These are phyloP conservation scores for Fusarium azukiicola DNA, from an alignment of 2,329 filamentous ascomycete genomes.

Conservation along the genomic window DNA sequence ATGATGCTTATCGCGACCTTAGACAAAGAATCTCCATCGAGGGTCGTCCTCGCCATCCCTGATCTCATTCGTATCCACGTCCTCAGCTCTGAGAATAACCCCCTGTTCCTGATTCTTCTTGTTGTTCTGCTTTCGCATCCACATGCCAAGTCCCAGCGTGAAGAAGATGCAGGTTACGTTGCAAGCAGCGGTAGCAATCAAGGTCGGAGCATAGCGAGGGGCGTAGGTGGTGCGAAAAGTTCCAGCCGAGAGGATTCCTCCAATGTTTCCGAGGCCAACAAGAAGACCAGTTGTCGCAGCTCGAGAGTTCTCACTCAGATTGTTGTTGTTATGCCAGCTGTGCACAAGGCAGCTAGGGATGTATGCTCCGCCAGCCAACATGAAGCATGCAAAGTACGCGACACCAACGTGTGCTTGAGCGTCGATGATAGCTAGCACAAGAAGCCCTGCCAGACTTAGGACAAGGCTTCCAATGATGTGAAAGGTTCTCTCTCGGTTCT, in stretches of 20 bases:
- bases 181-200: constrained; percentile 66
- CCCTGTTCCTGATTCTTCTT: constrained; percentile 40
- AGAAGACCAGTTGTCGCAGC: constrained; percentile 71
- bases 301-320: constrained; percentile 69
- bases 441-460: constrained; percentile 66
- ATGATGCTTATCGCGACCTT: background rate
- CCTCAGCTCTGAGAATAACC: constrained; percentile 35
- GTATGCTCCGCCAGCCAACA: constrained; percentile 69
- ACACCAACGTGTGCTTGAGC: constrained; percentile 64
- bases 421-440: constrained; percentile 68
- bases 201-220: constrained; percentile 70
- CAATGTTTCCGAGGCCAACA: constrained; percentile 72
- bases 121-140: constrained; percentile 45
- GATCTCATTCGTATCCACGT: constrained; percentile 46
- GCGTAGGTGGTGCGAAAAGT: constrained; percentile 72
- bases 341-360: constrained; percentile 71
- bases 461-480: constrained; percentile 64
- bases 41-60: constrained; percentile 38
- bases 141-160: constrained; percentile 43
- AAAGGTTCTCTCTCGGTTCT: constrained; percentile 68
- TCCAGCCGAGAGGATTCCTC: constrained; percentile 67
- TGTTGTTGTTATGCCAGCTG: constrained; percentile 76
- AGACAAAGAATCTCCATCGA: constrained; percentile 46
- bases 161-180: constrained; percentile 48
- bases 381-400: constrained; percentile 73